Evolutionary conservation across 495 filamentous ascomycete species (phyloP), one percentile per base, ranked within the genome.

Genomic region (Penicillium pulvis): DNA sequence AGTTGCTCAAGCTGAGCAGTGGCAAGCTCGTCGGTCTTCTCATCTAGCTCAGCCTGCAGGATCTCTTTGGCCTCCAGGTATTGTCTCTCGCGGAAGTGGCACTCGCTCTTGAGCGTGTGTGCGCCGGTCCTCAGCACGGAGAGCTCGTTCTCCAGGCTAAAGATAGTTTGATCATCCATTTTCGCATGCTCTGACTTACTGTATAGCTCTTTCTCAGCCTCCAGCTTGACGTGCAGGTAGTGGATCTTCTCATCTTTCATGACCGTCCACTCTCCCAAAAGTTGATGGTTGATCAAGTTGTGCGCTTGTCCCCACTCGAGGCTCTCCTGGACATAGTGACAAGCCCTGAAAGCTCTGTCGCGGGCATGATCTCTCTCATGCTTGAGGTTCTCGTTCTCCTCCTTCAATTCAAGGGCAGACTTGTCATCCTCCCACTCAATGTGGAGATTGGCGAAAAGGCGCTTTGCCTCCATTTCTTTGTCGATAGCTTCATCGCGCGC

Each of bases 231-330:
- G 17, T 24, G 8, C n/a, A 51, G 11, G 12, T 30, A 14, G 0
- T 10, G 11, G 19, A 36, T 39, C 49, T 51, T 39, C 31, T 51
- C 49, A 2, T 20, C 30, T 19, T 35, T 19, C 49, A 51, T 51
- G 17, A 20, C 9, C 31, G 20, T 36, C 49, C 49, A 51, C 31
- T 51, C 49, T 19, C 49, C 31, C 8, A 51, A 31, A 35, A 51
- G 35, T 14, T 39, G 31, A 17, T 51, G 49, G n/a, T 51, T 35
- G 30, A 51, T 51, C 30, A 51, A 16, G 49, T 51, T 51, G 30
- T 39, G 31, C 12, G 49, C 30, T 14, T 51, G 49, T 14, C 46
- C 46, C 46, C 46, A 48, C n/a, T 51, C 49, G 5, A 51, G 16
- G 49, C 30, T 51, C 31, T 51, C 49, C 49, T 51, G 28, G 16